Conservation (phyloP, 2,329 filamentous ascomycete species). For the Cordyceps tenuipes region DNA sequence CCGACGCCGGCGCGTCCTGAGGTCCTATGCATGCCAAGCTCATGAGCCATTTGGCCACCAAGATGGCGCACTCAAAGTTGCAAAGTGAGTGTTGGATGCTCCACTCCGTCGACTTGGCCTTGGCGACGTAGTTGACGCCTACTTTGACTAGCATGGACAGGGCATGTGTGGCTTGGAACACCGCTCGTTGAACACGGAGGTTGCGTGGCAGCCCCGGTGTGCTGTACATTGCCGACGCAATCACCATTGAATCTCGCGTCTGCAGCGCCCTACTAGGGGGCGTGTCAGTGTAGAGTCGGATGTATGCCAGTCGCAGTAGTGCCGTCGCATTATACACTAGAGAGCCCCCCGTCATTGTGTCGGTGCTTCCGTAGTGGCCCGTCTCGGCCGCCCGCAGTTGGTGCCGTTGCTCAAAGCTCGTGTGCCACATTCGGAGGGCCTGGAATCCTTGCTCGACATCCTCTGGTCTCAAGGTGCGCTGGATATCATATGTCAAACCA, state of each 20-base stretch:
- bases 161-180: constrained; percentile 61
- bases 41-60: constrained; percentile 53
- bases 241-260: constrained; percentile 52
- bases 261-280: constrained; percentile 55
- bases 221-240: constrained; percentile 52
- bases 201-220: constrained; percentile 52
- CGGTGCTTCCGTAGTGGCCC: constrained; percentile 37
- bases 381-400: constrained; percentile 42
- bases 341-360: constrained; percentile 47
- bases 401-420: constrained; percentile 48
- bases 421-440: constrained; percentile 50
- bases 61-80: constrained; percentile 53
- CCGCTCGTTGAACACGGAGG: constrained; percentile 51
- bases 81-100: constrained; percentile 55
- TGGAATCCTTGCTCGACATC: constrained; percentile 49
- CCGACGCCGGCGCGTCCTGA: constrained; percentile 39
- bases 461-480: constrained; percentile 42
- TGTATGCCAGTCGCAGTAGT: constrained; percentile 51
- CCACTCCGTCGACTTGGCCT: constrained; percentile 53
- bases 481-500: constrained; percentile 39
- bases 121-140: constrained; percentile 54
- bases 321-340: constrained; percentile 60
- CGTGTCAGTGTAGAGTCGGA: constrained; percentile 58
- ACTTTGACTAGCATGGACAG: constrained; percentile 58
- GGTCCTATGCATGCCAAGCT: constrained; percentile 45